phyloP scores from a whole-genome alignment of 202 grass and related monocot species.

The Sporobolus alterniflorus region DNA sequence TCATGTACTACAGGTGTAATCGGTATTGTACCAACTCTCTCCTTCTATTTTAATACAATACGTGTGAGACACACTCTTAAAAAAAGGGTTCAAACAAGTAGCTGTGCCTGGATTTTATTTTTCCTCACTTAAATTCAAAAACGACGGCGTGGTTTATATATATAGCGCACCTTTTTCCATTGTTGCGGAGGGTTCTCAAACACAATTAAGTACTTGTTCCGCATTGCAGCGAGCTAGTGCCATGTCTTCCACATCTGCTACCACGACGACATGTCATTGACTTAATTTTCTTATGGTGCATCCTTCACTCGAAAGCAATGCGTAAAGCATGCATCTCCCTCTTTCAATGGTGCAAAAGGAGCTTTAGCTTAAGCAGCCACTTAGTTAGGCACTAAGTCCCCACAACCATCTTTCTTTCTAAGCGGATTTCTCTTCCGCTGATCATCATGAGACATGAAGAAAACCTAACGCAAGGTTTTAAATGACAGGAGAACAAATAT shows the following conservation, averaged over 20 bases:
- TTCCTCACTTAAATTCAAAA: slow-evolving; percentile 8
- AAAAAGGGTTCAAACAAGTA: slow-evolving; percentile 6
- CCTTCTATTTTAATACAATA: no score
- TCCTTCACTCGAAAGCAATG: slow-evolving; percentile 29
- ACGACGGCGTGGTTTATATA: not conserved
- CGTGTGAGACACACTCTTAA: no score
- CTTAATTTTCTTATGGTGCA: slow-evolving; percentile 34
- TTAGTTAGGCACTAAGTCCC: not conserved
- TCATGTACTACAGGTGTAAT: no score
- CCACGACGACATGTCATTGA: slow-evolving; percentile 26
- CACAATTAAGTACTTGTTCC: no score
- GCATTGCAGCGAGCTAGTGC: no score
- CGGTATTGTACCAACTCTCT: no score
- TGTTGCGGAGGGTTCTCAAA: slow-evolving; percentile 21
- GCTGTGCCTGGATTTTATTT: not conserved
- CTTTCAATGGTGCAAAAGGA: slow-evolving; percentile 45
- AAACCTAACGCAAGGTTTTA: slow-evolving; percentile 25
- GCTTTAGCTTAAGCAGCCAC: slow-evolving; percentile 48
- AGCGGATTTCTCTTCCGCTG: slow-evolving; percentile 12
- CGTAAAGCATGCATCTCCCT: not conserved
- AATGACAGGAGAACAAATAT: not conserved
- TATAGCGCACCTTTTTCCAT: not conserved
- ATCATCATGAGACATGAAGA: not conserved
- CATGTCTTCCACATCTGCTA: not conserved
- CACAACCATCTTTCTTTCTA: slow-evolving; percentile 2